These are phyloP conservation scores for Spencermartinsiella europaea DNA, from an alignment of 805 yeast genomes.

Conservation along the genomic window DNA sequence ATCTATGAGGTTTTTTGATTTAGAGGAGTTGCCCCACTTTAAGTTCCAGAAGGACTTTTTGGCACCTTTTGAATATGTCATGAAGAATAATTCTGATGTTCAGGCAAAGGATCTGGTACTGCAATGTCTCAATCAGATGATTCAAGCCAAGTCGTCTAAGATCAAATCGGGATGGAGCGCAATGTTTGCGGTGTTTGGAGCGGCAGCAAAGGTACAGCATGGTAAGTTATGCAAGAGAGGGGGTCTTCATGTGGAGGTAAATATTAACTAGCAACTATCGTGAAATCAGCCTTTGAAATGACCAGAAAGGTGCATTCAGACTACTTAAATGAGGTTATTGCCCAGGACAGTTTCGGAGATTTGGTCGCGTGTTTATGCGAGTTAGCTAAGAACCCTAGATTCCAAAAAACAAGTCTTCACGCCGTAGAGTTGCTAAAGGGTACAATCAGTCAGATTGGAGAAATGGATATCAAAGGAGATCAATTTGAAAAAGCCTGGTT, in stretches of 20 bases:
- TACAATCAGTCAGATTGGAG: conserved; percentile 56
- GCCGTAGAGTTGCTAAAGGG: conserved; percentile 68
- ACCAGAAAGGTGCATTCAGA: conserved; percentile 57
- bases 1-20: conserved; percentile 83
- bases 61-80: conserved; percentile 79
- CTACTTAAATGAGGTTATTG: conserved; percentile 55
- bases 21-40: conserved; percentile 92
- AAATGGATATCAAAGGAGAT: conserved; percentile 20
- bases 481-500: conserved; percentile 55
- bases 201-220: conserved; percentile 55
- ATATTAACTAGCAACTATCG: conserved; percentile 44
- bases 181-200: conserved; percentile 69
- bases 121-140: conserved; percentile 84
- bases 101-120: conserved; percentile 84
- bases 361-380: conserved; percentile 72
- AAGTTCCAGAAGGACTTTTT: conserved; percentile 92
- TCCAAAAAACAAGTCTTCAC: conserved; percentile 74
- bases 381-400: conserved; percentile 76
- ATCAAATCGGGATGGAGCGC: conserved; percentile 95
- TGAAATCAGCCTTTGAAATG: conserved; percentile 57
- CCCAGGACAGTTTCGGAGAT: conserved; percentile 63
- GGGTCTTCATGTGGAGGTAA: not conserved
- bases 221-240: conserved; percentile 22
- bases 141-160: conserved; percentile 62
- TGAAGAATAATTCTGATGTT: conserved; percentile 57